Evolutionary conservation across 305 asterid genomes (phyloP).

Genomic region (Fraxinus xanthoxyloides): DNA sequence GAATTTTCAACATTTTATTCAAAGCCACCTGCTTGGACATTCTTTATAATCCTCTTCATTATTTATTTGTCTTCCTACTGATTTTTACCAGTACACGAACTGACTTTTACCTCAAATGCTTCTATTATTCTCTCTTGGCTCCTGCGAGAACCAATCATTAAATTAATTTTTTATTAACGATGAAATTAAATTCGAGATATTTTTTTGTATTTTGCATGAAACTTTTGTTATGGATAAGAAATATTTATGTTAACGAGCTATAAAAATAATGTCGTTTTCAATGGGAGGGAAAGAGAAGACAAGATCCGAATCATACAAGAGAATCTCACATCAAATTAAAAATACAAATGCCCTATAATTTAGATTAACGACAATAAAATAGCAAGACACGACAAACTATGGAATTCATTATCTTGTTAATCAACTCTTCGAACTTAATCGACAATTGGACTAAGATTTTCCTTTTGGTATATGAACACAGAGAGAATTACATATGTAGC

Average conservation of each 20-base stretch:
- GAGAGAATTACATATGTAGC: too few relatives aligned
- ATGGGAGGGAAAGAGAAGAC: constrained; percentile 2
- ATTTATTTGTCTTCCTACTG: background rate
- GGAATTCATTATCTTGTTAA: background rate
- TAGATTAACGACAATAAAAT: background rate
- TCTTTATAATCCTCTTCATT: background rate
- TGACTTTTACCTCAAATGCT: background rate
- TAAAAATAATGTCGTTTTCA: background rate
- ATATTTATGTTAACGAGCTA: background rate
- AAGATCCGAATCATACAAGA: background rate
- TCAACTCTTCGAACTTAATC: too few relatives aligned
- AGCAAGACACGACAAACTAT: background rate
- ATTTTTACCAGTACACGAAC: background rate
- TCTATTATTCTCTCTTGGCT: background rate
- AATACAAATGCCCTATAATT: background rate
- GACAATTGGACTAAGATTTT: too few relatives aligned
- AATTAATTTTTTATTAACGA: too few relatives aligned
- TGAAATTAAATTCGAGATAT: background rate
- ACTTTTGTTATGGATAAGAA: background rate
- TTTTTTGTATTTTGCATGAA: background rate
- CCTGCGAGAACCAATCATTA: too few relatives aligned
- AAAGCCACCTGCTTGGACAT: background rate
- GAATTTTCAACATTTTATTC: background rate
- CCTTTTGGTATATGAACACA: too few relatives aligned
- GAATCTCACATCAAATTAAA: background rate